Percentiles rank a stretch among this genome's conserved stretches.
phyloP scores from a whole-genome alignment of 1,284 basidiomycete species.

The Erythrobasidium hasegawianum region DNA sequence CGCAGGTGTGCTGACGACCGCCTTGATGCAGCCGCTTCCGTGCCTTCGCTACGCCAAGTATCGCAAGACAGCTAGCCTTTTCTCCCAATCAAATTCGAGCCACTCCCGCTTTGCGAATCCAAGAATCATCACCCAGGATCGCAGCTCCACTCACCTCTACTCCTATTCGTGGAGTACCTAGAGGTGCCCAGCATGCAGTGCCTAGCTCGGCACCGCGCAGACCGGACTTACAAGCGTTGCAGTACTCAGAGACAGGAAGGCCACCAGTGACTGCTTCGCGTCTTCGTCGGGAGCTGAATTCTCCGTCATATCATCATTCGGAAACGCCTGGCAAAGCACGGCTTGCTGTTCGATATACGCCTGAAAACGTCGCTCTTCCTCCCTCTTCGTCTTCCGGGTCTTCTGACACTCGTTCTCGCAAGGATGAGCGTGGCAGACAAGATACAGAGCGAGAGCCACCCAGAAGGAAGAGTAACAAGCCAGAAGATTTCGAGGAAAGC shows the following conservation, averaged over 20 bases:
- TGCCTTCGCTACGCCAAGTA: constrained; percentile 11
- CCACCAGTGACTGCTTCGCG: no score
- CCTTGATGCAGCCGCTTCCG: constrained; percentile 31
- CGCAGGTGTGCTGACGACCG: no score
- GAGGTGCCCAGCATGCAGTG: no score
- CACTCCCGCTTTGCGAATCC: no score
- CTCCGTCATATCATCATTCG: no score
- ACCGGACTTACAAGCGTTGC: no score
- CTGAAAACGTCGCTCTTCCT: constrained; percentile 21
- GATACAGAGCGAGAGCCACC: neutral
- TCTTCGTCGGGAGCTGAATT: no score
- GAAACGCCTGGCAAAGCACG: neutral
- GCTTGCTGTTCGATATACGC: neutral
- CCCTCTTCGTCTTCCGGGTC: constrained; percentile 12
- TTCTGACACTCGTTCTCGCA: neutral
- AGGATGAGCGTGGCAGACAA: neutral
- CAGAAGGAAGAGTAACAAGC: neutral
- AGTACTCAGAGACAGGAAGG: no score
- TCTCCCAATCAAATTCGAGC: neutral
- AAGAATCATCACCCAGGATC: no score
- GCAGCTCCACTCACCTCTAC: no score
- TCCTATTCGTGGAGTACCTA: no score
- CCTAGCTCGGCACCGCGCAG: no score
- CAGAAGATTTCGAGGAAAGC: constrained; percentile 16
- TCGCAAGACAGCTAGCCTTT: neutral